Evolutionary conservation across 2,329 filamentous ascomycete genomes (phyloP), one percentile per base, ranked within the genome.

Genomic region (Colletotrichum paranaense): DNA sequence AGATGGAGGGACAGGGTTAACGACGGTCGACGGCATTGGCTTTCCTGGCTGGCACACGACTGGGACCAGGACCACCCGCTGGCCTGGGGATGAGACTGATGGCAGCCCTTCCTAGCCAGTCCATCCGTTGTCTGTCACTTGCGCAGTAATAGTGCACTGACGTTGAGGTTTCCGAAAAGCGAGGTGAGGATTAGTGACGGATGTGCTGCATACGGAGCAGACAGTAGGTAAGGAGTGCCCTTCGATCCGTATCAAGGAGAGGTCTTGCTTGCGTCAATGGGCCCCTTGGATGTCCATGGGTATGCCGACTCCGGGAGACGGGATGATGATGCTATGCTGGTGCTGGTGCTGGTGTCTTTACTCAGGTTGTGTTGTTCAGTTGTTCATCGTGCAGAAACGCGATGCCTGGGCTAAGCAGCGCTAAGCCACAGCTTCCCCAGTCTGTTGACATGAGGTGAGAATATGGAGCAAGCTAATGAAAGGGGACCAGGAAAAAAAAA

Each of bases 391-490:
- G 71, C 56, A 71, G 28, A 62, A 56, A 35, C 70, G 55, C 67
- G 70, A 73, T 73, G 35, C 60, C 67, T 73, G 46, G 67, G 67
- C 68, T 73, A 56, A 66, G 56, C 60, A 62, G 67, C 71, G 71
- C 71, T 73, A 71, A 73, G 71, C 71, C 71, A 73, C 71, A 73
- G 67, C 67, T 66, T 66, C 67, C 71, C 71, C 67, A 52, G 71
- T 66, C 35, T 62, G 67, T 71, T 57, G 67, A 73, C 66, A 60
- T 73, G 60, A 73, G 60, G 62, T 57, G 46, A 62, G 62, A 64
- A 35, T 26, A 64, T 57, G 59, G 35, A 62, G 52, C 67, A 66
- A 56, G 53, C 64, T 67, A 49, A 26, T 38, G 55, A 59, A 58
- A 32, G 42, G 59, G 42, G 22, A n/a, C 30, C 22, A 35, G 42